Base-by-base conservation (phyloP, 345 rosid species). In the Combretum micranthum region DNA sequence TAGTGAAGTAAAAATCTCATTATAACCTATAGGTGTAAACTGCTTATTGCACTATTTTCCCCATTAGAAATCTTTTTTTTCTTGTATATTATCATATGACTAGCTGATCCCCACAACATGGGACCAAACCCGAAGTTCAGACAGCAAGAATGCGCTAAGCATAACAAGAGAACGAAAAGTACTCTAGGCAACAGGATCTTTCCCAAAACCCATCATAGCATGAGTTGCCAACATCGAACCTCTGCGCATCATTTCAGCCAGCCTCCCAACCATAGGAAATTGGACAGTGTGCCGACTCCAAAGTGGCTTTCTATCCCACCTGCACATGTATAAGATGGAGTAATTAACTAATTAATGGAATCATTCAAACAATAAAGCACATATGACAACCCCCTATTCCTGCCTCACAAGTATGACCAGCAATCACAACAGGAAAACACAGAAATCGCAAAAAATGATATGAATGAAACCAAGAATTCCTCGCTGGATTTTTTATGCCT, bases 261-360 rank as follows among this genome's bases (percentile, higher is more conserved):
- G 55, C 17, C 77, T 78, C 25, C 98, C 98, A 15, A 78, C 71
- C 47, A 84, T 26, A 4, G 94, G 81, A 25, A 79, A 42, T 56
- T 64, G 56, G 50, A 71, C 75, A 13, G 95, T 91, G 45, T 87
- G 85, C 60, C 85, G 70, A 65, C 65, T 88, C 71, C 74, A 49
- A 39, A 84, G 74, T 51, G 98, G 92, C 68, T 85, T 82, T 77
- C 88, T 91, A 80, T 91, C 85, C 98, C 96, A 87, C 89, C 96
- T 88, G 48, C 42, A 56, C 32, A 46, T 58, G 59, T 48, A 15
- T 43, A 25, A 50, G 15, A 37, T 19, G 12, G 42, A 16, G 15
- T 52, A 15, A 32, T 13, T 52, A 12, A 8, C 16, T 12, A 21
- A 25, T 19, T 51, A 19, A 44, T 12, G 48, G 4, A 11, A 56